These are phyloP conservation scores for Solanum etuberosum DNA, from an alignment of 257 asterid species.

Conservation along the genomic window DNA sequence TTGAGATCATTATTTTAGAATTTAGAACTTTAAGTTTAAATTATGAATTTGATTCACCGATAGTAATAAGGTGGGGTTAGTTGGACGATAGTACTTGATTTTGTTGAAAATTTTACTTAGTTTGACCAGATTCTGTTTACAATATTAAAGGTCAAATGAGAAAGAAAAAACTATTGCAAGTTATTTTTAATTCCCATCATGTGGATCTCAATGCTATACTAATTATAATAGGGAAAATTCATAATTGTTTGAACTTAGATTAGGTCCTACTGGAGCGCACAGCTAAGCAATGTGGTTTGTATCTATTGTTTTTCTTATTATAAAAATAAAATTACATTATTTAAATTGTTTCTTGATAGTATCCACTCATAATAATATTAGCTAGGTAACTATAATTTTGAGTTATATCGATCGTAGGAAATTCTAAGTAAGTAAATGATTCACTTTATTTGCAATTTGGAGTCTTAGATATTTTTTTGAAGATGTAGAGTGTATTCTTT, in stretches of 20 bases:
- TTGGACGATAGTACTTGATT: background rate
- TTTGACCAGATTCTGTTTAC: background rate
- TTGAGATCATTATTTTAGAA: background rate
- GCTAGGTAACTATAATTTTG: background rate
- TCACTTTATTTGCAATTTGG: accelerated
- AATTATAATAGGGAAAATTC: background rate
- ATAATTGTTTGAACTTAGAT: background rate
- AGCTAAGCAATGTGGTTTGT: background rate
- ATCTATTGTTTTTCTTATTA: background rate
- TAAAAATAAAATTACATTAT: background rate
- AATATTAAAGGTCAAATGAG: background rate
- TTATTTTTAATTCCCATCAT: background rate
- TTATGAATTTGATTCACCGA: background rate
- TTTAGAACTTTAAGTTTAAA: background rate
- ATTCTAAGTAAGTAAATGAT: background rate
- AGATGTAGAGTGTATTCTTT: background rate
- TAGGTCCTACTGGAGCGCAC: background rate
- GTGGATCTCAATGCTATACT: background rate
- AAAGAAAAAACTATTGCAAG: background rate
- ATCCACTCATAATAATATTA: background rate
- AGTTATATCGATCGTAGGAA: background rate
- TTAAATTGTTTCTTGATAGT: background rate
- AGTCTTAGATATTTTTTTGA: too few relatives aligned
- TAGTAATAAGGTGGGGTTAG: background rate
- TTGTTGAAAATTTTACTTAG: background rate